A percentile compares a stretch with the other conserved stretches of the same genome.
These are phyloP conservation scores for Nannochloropsis salina DNA, from an alignment of 108 stramenopile species.

Conservation along the genomic window DNA sequence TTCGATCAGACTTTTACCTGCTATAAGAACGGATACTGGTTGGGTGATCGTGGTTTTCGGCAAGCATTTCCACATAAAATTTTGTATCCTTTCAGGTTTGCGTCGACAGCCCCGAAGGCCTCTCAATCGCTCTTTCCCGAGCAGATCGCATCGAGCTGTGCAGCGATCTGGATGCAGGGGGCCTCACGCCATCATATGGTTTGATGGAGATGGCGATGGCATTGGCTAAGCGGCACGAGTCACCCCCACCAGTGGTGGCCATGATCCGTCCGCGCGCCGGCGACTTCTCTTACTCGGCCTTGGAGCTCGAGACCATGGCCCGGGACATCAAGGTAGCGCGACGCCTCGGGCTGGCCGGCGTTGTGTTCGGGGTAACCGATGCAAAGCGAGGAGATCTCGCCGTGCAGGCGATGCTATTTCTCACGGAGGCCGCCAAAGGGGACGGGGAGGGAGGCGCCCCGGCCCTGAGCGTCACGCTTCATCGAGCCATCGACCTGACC, in stretches of 20 bases:
- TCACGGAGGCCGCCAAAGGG: not conserved
- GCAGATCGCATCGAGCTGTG: conserved; percentile 14
- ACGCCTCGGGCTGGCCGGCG: not conserved
- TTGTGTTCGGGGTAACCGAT: not conserved
- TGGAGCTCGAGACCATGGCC: not conserved
- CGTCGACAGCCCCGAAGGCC: not conserved
- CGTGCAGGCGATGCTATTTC: not conserved
- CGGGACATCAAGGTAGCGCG: not conserved
- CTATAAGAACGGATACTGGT: no score
- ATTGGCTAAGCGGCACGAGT: not conserved
- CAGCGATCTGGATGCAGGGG: not conserved
- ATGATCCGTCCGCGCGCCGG: not conserved
- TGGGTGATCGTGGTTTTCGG: no score
- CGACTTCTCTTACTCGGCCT: not conserved
- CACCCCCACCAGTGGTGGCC: not conserved
- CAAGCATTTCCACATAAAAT: no score
- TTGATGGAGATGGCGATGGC: conserved; percentile 8
- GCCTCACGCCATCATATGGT: conserved; percentile 8
- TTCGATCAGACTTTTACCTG: no score
- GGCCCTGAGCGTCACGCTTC: not conserved
- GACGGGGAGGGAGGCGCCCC: not conserved
- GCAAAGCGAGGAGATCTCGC: not conserved
- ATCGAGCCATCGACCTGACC: not conserved
- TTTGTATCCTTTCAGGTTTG: not conserved
- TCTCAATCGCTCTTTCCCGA: not conserved